phyloP scores from a whole-genome alignment of 2,329 filamentous ascomycete genomes.

The Neocucurbitaria cava region DNA sequence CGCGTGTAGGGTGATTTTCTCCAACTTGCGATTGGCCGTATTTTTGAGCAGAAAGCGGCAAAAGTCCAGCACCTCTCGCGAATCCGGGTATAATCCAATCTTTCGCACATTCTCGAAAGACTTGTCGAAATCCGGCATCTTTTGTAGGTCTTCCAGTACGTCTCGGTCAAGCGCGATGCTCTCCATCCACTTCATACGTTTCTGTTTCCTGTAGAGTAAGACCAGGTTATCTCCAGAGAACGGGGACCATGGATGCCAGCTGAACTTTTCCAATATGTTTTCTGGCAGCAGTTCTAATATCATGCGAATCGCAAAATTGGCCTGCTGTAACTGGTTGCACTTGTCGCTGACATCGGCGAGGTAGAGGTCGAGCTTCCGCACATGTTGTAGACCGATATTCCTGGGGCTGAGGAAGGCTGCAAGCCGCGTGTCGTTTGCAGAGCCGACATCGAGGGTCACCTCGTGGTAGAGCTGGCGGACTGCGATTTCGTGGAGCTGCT shows the following conservation, averaged over 20 bases:
- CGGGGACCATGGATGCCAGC: conserved; percentile 58
- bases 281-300: conserved; percentile 58
- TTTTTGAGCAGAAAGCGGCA: conserved; percentile 54
- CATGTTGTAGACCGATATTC: conserved; percentile 57
- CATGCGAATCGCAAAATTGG: conserved; percentile 57
- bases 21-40: conserved; percentile 45
- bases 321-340: conserved; percentile 54
- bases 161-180: conserved; percentile 55
- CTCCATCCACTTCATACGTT: conserved; percentile 57
- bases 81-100: conserved; percentile 57
- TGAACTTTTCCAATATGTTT: conserved; percentile 58
- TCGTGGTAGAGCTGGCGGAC: conserved; percentile 56
- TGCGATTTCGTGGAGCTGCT: conserved; percentile 55
- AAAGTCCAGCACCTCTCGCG: conserved; percentile 52
- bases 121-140: conserved; percentile 48
- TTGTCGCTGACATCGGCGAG: conserved; percentile 54
- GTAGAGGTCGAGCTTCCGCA: conserved; percentile 56
- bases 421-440: conserved; percentile 52
- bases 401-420: conserved; percentile 54
- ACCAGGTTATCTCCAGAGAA: conserved; percentile 58
- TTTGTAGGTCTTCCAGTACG: conserved; percentile 52
- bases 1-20: conserved; percentile 57
- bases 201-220: conserved; percentile 57
- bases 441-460: conserved; percentile 57
- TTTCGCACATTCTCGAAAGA: conserved; percentile 53